Evolutionary conservation across 352 stramenopile species (phyloP), one percentile per base, ranked within the genome.

Genomic region (Phytophthora pini): DNA sequence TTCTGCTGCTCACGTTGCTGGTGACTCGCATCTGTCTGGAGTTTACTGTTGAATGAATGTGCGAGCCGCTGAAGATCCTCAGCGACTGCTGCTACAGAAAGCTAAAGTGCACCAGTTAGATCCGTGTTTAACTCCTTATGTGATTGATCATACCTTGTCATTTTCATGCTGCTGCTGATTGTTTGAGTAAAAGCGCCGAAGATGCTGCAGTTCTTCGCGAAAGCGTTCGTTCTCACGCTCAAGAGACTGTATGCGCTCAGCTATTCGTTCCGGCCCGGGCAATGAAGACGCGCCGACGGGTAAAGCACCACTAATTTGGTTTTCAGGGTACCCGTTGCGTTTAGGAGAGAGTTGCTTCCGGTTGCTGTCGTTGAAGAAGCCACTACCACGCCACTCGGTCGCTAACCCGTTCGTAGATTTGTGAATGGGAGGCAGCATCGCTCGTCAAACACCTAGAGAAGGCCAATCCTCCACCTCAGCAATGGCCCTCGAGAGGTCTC

Each of bases 1-100:
- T 93, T 93, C 44, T 92, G 79, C 24, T 92, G 81, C 48, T 92
- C 81, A 6, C 75, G 80, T 54, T 90, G 81, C 49, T 90, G 73
- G 41, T 66, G 73, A 9, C 62, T 56, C 24, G 56, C 59, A 44
- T 93, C 85, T 22, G 75, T 58, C 45, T 93, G 82, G 8, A 80
- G 34, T 56, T 93, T 92, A 52, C 32, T 59, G 41, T 83, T 85
- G 57, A 93, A 85, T 5, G 80, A 61, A 24, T 78, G 54, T 4
- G 72, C 66, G 22, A 89, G 65, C 15, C 70, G 80, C 63, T 89
- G 79, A 29, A 88, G 62, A 39, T 91, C 82, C n/a, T 89, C 80
- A 38, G 59, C 70, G 17, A 83, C 45, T 54, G 58, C 70, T 24
- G 44, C 47, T 6, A 63, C 55, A 11, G 56, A 66, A 24, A 74